Evolutionary conservation across 306 rosid genomes (phyloP).

Genomic region (Sicyos edulis): DNA sequence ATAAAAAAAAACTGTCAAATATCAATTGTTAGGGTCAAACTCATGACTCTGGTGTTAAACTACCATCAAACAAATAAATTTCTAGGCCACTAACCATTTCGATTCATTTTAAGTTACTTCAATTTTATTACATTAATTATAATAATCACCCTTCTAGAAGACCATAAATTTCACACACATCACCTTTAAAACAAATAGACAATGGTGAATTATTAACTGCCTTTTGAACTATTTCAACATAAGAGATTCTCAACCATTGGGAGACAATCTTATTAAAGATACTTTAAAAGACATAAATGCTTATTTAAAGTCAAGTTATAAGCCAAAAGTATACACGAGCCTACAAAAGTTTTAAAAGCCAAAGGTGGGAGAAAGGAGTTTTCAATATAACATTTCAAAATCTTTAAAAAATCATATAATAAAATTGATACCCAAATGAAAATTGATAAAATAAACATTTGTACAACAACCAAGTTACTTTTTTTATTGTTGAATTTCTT

Average conservation of each 20-base stretch:
- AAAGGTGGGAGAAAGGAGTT: not conserved
- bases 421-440: not conserved
- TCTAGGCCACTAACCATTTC: too few relatives aligned
- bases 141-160: slow-evolving; percentile 6
- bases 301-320: slow-evolving; percentile 8
- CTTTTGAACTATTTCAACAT: not conserved
- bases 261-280: slow-evolving; percentile 10
- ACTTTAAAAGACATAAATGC: slow-evolving; percentile 8
- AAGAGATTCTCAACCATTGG: not conserved
- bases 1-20: too few relatives aligned
- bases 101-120: not conserved
- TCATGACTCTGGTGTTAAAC: too few relatives aligned
- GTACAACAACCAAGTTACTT: not conserved
- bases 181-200: not conserved
- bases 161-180: not conserved
- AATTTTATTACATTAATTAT: not conserved
- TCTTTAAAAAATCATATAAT: not conserved
- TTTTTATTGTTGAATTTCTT: not conserved
- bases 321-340: slow-evolving; percentile 8
- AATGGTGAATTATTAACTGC: not conserved
- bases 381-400: not conserved
- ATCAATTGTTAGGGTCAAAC: too few relatives aligned
- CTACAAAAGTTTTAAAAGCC: slow-evolving; percentile 3
- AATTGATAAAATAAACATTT: not conserved
- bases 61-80: too few relatives aligned